phyloP scores from a whole-genome alignment of 805 yeast species.

The Metschnikowia arizonensis region DNA sequence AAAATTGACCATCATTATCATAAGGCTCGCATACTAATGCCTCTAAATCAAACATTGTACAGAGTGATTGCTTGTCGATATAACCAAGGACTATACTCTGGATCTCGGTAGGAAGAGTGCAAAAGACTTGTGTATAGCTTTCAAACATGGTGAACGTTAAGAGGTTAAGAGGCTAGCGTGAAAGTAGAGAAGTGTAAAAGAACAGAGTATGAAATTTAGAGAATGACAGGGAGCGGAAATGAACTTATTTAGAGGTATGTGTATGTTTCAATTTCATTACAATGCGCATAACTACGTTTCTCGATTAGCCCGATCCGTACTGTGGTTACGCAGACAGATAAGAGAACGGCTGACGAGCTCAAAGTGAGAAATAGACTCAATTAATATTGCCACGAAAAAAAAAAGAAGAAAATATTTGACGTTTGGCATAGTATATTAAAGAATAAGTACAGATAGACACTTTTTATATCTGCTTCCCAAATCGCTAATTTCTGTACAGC shows the following conservation, averaged over 20 bases:
- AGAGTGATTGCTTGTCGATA: constrained; percentile 15
- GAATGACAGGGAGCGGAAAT: neutral
- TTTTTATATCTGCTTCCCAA: too few species aligned
- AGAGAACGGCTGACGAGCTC: neutral
- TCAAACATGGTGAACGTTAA: neutral
- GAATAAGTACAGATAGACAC: too few species aligned
- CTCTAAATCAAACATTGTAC: constrained; percentile 15
- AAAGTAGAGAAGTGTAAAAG: neutral
- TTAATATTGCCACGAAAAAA: too few species aligned
- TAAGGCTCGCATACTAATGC: constrained; percentile 1
- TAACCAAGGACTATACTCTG: constrained; percentile 14
- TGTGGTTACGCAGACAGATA: constrained; percentile 1
- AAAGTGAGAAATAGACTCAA: neutral
- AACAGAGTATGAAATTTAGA: neutral
- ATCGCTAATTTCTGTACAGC: too few species aligned
- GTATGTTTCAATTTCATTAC: neutral
- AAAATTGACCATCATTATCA: constrained; percentile 1
- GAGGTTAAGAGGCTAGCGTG: too few species aligned
- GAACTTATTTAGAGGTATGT: neutral
- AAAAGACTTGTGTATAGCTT: constrained; percentile 13
- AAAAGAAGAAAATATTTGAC: too few species aligned
- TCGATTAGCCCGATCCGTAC: neutral
- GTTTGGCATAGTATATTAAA: too few species aligned
- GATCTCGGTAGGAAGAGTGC: constrained; percentile 18
- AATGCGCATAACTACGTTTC: constrained; percentile 1